These are phyloP conservation scores for Kodamaea fukazawae DNA, from an alignment of 805 yeast genomes.

Conservation along the genomic window DNA sequence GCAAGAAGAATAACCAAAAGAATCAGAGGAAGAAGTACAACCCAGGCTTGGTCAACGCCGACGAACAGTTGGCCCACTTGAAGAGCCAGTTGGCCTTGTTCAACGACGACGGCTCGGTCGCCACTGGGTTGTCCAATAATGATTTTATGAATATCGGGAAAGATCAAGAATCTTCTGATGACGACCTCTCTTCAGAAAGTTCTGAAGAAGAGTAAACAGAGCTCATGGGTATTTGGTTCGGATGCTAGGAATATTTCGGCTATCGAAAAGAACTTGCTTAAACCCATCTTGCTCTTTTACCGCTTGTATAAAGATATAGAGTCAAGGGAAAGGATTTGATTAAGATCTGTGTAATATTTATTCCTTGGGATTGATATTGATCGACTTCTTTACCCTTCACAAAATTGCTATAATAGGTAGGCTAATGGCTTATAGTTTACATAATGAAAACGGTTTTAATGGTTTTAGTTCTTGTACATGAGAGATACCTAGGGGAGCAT, in stretches of 20 bases:
- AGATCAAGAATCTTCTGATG: constrained; percentile 47
- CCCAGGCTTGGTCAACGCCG: constrained; percentile 31
- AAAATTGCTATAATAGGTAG: too few species aligned
- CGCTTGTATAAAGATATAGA: constrained; percentile 8
- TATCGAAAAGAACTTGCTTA: neutral
- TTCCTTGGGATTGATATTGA: too few species aligned
- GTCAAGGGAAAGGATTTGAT: constrained; percentile 5
- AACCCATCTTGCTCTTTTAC: constrained; percentile 1
- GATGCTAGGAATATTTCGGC: neutral
- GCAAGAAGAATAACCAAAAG: constrained; percentile 35
- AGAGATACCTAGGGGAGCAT: too few species aligned
- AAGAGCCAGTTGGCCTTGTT: constrained; percentile 48
- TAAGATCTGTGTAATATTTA: neutral
- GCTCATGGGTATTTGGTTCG: neutral
- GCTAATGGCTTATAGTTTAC: too few species aligned
- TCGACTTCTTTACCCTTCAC: too few species aligned
- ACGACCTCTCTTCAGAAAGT: constrained; percentile 55
- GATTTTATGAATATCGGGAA: constrained; percentile 34
- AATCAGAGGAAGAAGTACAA: constrained; percentile 47
- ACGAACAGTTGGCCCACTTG: constrained; percentile 63
- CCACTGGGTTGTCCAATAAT: constrained; percentile 16
- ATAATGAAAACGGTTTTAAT: too few species aligned
- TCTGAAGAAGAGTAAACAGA: constrained; percentile 65
- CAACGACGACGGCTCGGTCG: constrained; percentile 31
- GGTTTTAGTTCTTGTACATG: too few species aligned